Evolutionary conservation across 495 filamentous ascomycete genomes (phyloP).

Genomic region (Lophiotrema nucula): DNA sequence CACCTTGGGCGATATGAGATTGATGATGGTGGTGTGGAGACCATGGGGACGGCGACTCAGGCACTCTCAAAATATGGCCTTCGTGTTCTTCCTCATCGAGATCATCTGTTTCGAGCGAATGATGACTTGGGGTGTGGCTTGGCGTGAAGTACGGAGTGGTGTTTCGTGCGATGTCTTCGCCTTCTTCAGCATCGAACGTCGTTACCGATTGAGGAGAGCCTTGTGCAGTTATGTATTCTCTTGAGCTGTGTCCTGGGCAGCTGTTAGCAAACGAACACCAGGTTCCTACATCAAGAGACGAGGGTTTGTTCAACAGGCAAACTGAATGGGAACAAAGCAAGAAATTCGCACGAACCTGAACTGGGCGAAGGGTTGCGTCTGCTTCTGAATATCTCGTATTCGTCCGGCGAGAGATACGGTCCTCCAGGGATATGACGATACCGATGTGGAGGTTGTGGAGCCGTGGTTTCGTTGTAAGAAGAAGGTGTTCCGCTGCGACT

Average conservation of each 20-base stretch:
- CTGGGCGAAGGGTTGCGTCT: not conserved
- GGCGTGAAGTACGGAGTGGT: conserved; percentile 15
- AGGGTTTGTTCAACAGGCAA: too few relatives aligned
- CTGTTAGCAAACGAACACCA: too few relatives aligned
- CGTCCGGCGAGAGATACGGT: not conserved
- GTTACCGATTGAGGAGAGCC: not conserved
- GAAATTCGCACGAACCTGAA: not conserved
- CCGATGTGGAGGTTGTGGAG: not conserved
- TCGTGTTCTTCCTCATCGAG: not conserved
- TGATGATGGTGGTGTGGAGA: too few relatives aligned
- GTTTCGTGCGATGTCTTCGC: not conserved
- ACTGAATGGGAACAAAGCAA: not conserved
- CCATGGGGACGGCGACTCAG: too few relatives aligned
- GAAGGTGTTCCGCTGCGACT: too few relatives aligned
- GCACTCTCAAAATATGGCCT: too few relatives aligned
- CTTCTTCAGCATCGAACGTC: not conserved
- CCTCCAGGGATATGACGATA: not conserved
- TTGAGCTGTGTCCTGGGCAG: too few relatives aligned
- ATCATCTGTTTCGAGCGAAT: conserved; percentile 1
- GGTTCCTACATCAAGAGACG: too few relatives aligned
- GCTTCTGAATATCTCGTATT: not conserved
- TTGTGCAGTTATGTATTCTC: not conserved
- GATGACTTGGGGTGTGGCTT: conserved; percentile 19
- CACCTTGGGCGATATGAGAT: too few relatives aligned
- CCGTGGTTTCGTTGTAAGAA: too few relatives aligned